phyloP scores from a whole-genome alignment of 2,329 filamentous ascomycete genomes.

The Paraphoma sp. region DNA sequence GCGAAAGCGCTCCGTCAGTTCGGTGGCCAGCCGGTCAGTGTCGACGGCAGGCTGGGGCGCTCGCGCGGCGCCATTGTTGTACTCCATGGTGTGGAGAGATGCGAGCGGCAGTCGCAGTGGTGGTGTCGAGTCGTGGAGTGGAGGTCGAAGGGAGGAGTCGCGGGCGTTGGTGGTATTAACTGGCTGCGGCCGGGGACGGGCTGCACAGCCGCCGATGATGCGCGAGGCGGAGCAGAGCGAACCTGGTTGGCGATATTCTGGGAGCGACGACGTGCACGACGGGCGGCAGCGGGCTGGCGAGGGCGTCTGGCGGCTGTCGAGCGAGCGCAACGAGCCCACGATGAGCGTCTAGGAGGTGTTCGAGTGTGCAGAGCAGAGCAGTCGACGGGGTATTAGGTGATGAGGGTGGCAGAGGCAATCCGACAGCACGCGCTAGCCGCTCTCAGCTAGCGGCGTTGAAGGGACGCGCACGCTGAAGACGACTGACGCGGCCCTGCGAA shows the following conservation, averaged over 20 bases:
- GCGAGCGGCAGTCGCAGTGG: conserved; percentile 24
- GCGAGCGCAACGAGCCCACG: conserved; percentile 4
- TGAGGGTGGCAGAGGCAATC: neutral
- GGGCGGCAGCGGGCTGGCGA: neutral
- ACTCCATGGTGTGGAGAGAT: conserved; percentile 40
- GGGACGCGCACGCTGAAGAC: neutral
- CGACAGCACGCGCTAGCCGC: neutral
- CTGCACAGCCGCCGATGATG: conserved; percentile 10
- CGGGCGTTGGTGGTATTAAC: conserved; percentile 8
- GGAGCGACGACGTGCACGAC: neutral
- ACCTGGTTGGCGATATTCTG: conserved; percentile 1
- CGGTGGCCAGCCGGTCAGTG: conserved; percentile 64
- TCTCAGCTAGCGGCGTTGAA: neutral
- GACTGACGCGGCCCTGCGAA: neutral
- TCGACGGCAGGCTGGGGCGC: conserved; percentile 31
- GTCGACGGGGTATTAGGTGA: conserved; percentile 4
- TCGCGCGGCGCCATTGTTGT: conserved; percentile 39
- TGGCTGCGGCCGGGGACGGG: conserved; percentile 3
- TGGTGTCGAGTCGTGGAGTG: conserved; percentile 8
- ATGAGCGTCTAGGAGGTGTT: neutral
- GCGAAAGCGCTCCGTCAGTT: conserved; percentile 84
- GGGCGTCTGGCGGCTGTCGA: neutral
- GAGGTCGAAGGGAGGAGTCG: conserved; percentile 15
- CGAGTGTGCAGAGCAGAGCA: neutral
- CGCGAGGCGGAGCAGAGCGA: conserved; percentile 5